Base-by-base conservation (phyloP, 2,329 filamentous ascomycete genomes). In the Colletotrichum tamarilloi region DNA sequence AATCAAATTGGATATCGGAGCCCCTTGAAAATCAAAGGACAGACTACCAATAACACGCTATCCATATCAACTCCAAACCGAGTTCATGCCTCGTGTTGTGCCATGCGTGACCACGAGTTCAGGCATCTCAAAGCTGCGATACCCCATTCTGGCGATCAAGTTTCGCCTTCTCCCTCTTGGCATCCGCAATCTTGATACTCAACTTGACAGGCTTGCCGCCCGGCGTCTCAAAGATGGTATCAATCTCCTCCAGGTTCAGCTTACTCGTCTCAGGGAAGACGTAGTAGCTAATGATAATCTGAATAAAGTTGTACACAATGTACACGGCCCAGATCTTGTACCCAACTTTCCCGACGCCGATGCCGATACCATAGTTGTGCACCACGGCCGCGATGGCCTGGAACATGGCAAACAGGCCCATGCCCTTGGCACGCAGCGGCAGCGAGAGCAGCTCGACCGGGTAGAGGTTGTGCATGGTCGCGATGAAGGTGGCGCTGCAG, bases 221-320 rank as follows among this genome's bases (percentile, higher is more conserved):
- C 5, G 67, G 30, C 3, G 74, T 75, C 64, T 75, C 74, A 72
- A 91, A 91, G 68, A 91, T 88, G 56, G 85, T 86, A 75, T 90
- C 88, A 63, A 90, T 90, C 79, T 90, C 88, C 77, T 90, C 88
- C 56, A 90, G 81, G 26, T 82, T 85, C 46, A 88, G 78, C 24
- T 82, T 82, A 57, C 84, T 84, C 12, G 87, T 89, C 77, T 89
- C 87, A 0, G 87, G 87, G 77, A 89, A 89, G 73, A 87, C 81
- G 65, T 87, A 87, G 75, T 86, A 89, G 0, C 82, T 82, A 8
- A 84, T 76, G 3, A 84, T 76, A n/a, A 88, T 78, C 76, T 87
- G 86, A n/a, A 85, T 59, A 3, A 78, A 78, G 77, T 88, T 88
- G 77, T 88, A 87, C 32, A 80, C 83, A 53, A 88, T 85, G 68